Evolutionary conservation across 148 eudicot species (phyloP), one percentile per base, ranked within the genome.

Genomic region (Rhododendron ovatum): DNA sequence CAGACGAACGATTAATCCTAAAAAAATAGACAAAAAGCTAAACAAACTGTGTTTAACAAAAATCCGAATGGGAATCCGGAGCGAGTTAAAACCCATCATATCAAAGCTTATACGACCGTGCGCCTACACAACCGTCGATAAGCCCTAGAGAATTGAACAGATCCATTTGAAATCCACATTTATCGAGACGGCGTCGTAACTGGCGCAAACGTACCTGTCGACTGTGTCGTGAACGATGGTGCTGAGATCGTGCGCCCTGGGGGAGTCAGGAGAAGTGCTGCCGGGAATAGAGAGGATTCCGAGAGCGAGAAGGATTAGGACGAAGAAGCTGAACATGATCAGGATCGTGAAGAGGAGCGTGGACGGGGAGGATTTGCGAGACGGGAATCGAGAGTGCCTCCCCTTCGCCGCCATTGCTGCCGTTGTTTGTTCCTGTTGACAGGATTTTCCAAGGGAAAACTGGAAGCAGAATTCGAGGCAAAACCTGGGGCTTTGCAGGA

Each of bases 251-350:
- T 88, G 89, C 3, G 88, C 90, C 86, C 86, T 86, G 35, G 63
- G 88, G 37, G 93, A 86, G n/a, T 86, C 83, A n/a, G 67, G 37
- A 7, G 89, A 33, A 71, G 20, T 30, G 39, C 55, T 71, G 84
- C 83, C 89, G 2, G 97, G 91, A 84, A 95, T 85, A 5, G 97
- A 94, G 78, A 95, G 90, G 18, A 94, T 88, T 35, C 96, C 95
- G 53, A 93, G 90, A 57, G 91, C 89, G 59, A 95, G 93, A 67
- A 95, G 91, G 73, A 95, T 88, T 26, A 95, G 86, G 22, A 91
- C 87, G 63, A 91, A 83, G 80, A 94, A 91, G 0, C 91, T 88
- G 69, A 92, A 67, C 74, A 90, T 55, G 0, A 93, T 80, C 4
- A 94, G 90, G 50, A 91, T 37, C n/a, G 90, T 41, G 83, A 95